These are phyloP conservation scores for Picea engelmannii DNA, from an alignment of 83 land plant species.

Conservation along the genomic window DNA sequence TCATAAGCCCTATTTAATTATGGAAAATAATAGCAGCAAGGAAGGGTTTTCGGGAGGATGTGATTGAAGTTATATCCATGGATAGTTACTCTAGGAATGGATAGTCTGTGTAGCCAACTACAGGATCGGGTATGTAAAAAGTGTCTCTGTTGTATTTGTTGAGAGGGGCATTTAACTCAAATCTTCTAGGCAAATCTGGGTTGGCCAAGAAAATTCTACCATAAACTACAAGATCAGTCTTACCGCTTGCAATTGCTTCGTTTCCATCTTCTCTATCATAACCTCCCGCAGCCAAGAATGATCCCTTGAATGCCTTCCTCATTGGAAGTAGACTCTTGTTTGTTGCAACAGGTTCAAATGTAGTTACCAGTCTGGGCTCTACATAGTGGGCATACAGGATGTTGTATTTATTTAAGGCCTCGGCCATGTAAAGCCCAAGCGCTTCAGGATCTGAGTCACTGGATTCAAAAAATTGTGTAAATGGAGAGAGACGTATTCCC, in stretches of 20 bases:
- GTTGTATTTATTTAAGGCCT: too few species aligned
- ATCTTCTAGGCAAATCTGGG: too few species aligned
- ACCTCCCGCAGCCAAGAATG: too few species aligned
- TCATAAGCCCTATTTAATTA: neutral
- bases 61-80: neutral
- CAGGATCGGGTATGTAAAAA: conserved; percentile 14
- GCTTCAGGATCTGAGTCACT: conserved; percentile 28
- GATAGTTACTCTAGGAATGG: neutral
- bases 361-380: conserved; percentile 18
- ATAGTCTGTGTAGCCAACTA: conserved; percentile 26
- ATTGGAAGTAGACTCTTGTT: too few species aligned
- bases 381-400: too few species aligned
- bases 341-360: neutral
- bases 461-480: conserved; percentile 14
- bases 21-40: neutral
- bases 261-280: conserved; percentile 30
- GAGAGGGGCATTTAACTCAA: too few species aligned
- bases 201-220: too few species aligned
- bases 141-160: too few species aligned
- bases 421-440: too few species aligned
- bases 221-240: too few species aligned
- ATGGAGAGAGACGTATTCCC: conserved; percentile 19
- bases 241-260: conserved; percentile 8
- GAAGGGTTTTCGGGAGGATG: too few species aligned
- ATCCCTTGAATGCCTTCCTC: too few species aligned